These are phyloP conservation scores for Daldinia concentrica DNA, from an alignment of 495 filamentous ascomycete species.

Conservation along the genomic window DNA sequence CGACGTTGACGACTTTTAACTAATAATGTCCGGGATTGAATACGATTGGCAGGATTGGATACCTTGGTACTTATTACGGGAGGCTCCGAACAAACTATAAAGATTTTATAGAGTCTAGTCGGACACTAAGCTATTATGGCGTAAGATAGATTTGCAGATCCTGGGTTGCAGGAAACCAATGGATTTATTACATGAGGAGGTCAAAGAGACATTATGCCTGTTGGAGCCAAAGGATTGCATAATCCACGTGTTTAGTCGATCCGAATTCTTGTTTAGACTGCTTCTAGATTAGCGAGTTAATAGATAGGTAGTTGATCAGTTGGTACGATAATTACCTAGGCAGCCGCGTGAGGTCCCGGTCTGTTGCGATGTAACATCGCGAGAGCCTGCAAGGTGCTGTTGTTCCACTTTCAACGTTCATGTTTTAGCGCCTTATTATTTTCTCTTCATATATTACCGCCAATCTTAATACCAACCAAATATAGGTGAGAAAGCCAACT, in stretches of 20 bases:
- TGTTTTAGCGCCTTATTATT: neutral
- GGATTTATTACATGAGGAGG: neutral
- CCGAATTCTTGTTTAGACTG: neutral
- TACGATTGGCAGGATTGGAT: neutral
- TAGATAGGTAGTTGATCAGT: too few relatives aligned
- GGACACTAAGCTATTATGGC: too few relatives aligned
- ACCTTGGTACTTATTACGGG: neutral
- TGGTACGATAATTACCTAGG: too few relatives aligned
- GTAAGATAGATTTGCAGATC: neutral
- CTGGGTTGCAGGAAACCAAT: neutral
- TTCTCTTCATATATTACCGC: too few relatives aligned
- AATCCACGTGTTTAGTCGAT: neutral
- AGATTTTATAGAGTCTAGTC: too few relatives aligned
- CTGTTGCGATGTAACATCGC: too few relatives aligned
- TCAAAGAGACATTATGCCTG: neutral
- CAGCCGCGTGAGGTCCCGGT: too few relatives aligned
- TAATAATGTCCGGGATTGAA: neutral
- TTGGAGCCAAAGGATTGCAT: neutral
- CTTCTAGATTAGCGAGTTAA: neutral
- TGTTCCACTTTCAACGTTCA: neutral
- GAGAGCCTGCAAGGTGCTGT: neutral
- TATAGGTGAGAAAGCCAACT: neutral
- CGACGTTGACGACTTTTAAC: neutral
- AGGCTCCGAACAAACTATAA: neutral
- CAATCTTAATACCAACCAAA: neutral